Base-by-base conservation (phyloP, 2,329 filamentous ascomycete species). In the Helminthosporium solani region DNA sequence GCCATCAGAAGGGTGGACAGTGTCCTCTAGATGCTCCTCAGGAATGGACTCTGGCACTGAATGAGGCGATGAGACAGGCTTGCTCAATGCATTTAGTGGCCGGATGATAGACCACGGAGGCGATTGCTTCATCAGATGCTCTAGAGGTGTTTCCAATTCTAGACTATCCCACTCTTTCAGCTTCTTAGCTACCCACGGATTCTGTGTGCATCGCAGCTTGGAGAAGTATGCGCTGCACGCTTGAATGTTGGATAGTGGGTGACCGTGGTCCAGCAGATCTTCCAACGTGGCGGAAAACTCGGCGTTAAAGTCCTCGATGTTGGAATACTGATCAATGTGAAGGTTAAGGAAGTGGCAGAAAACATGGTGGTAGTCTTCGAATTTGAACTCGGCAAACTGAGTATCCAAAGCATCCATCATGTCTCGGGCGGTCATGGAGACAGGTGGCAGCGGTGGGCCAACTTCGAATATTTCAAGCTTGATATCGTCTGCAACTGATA, bases 321-420 rank as follows among this genome's bases (percentile, higher is more conserved):
- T 62, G 28, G 50, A 19, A 42, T 58, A 68, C 25, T 67, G 60
- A 43, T 69, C 66, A 38, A 69, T 60, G 54, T 67, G 65, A 2
- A 70, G 54, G 42, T 68, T 69, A 16, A 70, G 54, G 33, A 70
- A 70, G 33, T 68, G 63, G 46, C 67, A 69, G 46, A 67, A 69
- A 3, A 59, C 57, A 41, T 70, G 67, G 33, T 70, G 67, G 38
- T 66, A 70, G 19, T 65, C 58, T 31, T 65, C 58, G 28, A 70
- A 70, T 15, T 56, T 63, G 50, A 67, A 67, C 0, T 47, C 33
- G 7, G 35, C 42, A 38, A 66, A 70, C 2, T 46, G 59, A 12
- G 53, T 50, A 31, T 69, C 66, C 27, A 70, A 42, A 14, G 57
- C 56, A 35, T 64, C 54, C 8, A 69, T 39, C 57, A 70, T 66